Conservation (phyloP, 768 basidiomycete species). For the Naganishia onofrii region DNA sequence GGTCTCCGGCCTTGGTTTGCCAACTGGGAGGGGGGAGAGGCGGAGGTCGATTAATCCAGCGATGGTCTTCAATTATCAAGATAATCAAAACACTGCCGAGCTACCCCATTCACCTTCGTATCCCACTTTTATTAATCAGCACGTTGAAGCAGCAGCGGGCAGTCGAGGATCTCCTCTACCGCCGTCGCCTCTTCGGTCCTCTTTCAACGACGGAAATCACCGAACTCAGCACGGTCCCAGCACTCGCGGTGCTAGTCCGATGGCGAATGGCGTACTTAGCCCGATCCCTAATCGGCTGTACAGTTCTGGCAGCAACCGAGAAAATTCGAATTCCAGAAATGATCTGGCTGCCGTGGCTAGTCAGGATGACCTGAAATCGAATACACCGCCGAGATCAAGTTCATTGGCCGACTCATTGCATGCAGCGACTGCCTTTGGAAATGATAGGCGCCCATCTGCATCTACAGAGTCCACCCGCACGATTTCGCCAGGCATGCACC, state of each 20-base stretch:
- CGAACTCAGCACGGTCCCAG: not conserved
- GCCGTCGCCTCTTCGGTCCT: constrained; percentile 49
- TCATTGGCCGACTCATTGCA: constrained; percentile 38
- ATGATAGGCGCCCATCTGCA: constrained; percentile 6
- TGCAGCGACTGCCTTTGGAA: constrained; percentile 13
- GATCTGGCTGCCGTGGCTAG: constrained; percentile 15
- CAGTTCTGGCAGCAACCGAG: not conserved
- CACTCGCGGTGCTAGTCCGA: constrained; percentile 25
- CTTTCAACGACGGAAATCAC: constrained; percentile 55
- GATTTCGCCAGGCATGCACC: not conserved
- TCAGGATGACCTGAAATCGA: constrained; percentile 23
- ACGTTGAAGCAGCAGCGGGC: constrained; percentile 37
- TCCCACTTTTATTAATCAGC: constrained; percentile 13
- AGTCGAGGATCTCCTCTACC: constrained; percentile 45
- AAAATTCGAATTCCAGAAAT: not conserved
- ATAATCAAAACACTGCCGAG: constrained; percentile 4
- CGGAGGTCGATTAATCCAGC: constrained; percentile 63
- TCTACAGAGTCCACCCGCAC: constrained; percentile 12
- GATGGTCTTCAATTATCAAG: constrained; percentile 53
- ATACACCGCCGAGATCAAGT: constrained; percentile 41
- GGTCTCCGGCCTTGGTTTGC: constrained; percentile 43
- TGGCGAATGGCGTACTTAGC: constrained; percentile 15
- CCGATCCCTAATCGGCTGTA: constrained; percentile 16
- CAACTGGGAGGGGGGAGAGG: constrained; percentile 55
- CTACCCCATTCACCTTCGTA: constrained; percentile 15